Conservation (phyloP, 1,139 yeast species). For the Hansenula sp. region DNA sequence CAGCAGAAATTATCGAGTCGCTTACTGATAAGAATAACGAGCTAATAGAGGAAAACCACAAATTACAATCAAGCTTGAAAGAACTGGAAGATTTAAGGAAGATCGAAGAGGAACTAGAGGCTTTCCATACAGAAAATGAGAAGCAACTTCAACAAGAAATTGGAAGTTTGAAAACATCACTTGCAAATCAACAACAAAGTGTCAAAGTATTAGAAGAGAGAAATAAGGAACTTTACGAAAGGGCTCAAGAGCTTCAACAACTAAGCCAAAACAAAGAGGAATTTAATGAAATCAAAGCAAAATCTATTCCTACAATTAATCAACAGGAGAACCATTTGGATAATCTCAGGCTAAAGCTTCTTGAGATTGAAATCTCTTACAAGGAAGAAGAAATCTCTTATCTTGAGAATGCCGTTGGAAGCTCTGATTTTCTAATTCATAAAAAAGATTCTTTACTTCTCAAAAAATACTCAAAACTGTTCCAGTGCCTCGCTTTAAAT, state of each 20-base stretch:
- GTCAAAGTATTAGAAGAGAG: constrained; percentile 31
- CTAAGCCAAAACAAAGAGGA: too few relatives aligned
- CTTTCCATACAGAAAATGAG: constrained; percentile 49
- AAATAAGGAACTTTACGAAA: constrained; percentile 27
- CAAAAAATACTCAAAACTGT: not conserved
- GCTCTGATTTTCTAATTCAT: not conserved
- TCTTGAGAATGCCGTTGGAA: too few relatives aligned
- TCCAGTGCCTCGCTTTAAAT: not conserved
- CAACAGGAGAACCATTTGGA: too few relatives aligned
- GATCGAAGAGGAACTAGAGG: constrained; percentile 61
- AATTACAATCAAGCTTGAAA: constrained; percentile 38
- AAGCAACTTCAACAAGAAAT: constrained; percentile 46
- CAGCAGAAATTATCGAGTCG: constrained; percentile 48
- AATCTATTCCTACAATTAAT: too few relatives aligned
- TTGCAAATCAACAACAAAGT: constrained; percentile 26
- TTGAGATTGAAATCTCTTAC: too few relatives aligned
- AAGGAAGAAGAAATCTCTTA: too few relatives aligned
- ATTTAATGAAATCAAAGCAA: too few relatives aligned
- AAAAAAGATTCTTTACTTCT: not conserved
- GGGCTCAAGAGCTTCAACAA: not conserved
- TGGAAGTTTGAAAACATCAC: constrained; percentile 27
- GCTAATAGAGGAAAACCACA: constrained; percentile 34
- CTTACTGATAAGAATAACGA: constrained; percentile 52
- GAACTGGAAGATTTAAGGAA: constrained; percentile 60
- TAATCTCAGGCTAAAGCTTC: not conserved